phyloP scores from a whole-genome alignment of 768 basidiomycete genomes.

The Leucosporidium yakuticum region DNA sequence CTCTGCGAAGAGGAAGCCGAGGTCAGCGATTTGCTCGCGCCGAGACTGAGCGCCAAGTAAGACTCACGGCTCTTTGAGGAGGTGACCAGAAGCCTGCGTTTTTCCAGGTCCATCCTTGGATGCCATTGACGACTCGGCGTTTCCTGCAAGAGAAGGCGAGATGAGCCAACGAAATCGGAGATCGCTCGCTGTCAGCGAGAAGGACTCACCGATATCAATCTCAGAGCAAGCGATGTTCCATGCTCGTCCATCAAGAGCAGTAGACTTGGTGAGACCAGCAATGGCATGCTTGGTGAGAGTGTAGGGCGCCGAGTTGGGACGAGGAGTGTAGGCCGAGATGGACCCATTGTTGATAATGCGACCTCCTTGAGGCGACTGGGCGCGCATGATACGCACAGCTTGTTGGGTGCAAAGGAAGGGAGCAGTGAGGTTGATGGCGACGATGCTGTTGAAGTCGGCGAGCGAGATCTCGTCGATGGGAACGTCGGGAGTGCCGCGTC shows the following conservation, averaged over 20 bases:
- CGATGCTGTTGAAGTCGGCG: conserved; percentile 57
- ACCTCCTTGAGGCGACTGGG: conserved; percentile 59
- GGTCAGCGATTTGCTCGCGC: not conserved
- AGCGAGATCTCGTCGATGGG: conserved; percentile 60
- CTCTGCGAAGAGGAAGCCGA: conserved; percentile 25
- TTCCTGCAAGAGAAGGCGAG: conserved; percentile 50
- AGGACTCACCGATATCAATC: conserved; percentile 64
- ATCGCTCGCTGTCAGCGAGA: not conserved
- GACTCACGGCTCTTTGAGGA: conserved; percentile 50
- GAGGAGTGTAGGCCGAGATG: conserved; percentile 63
- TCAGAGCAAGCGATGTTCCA: conserved; percentile 71
- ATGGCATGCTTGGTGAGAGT: conserved; percentile 77
- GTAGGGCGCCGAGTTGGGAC: conserved; percentile 58
- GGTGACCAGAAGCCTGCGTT: conserved; percentile 63
- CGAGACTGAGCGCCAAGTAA: not conserved
- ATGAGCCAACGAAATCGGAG: not conserved
- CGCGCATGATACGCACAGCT: conserved; percentile 67
- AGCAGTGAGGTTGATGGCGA: conserved; percentile 66
- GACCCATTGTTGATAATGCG: conserved; percentile 78
- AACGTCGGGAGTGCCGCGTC: conserved; percentile 51
- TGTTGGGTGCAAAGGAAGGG: conserved; percentile 71
- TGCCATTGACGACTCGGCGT: conserved; percentile 63
- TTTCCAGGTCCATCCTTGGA: conserved; percentile 50
- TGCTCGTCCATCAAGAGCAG: conserved; percentile 67
- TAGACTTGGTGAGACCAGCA: conserved; percentile 66